phyloP scores from a whole-genome alignment of 2,329 filamentous ascomycete species.

The Leptoxyphium fumago region DNA sequence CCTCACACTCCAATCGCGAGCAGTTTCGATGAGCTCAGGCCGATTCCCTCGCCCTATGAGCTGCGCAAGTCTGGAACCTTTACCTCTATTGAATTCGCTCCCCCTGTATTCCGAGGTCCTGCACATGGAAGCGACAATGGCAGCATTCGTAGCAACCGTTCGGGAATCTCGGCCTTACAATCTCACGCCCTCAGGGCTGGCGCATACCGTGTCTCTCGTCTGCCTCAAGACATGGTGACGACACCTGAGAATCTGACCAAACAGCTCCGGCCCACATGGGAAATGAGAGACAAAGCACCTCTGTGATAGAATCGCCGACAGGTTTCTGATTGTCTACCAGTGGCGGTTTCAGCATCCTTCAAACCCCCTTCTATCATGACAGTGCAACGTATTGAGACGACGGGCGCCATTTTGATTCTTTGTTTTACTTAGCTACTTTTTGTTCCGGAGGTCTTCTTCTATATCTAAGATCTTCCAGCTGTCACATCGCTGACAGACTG shows the following conservation, averaged over 20 bases:
- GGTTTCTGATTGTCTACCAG: no score
- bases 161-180: conserved; percentile 59
- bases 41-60: conserved; percentile 74
- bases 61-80: conserved; percentile 67
- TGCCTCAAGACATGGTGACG: conserved; percentile 70
- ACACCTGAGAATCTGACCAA: conserved; percentile 51
- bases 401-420: neutral
- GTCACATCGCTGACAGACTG: no score
- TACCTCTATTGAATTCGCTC: conserved; percentile 66
- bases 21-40: conserved; percentile 72
- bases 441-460: no score
- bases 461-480: no score
- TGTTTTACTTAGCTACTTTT: no score
- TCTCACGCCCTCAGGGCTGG: conserved; percentile 61
- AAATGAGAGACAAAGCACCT: conserved; percentile 23
- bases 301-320: neutral
- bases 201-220: conserved; percentile 71
- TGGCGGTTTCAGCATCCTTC: no score
- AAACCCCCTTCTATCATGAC: neutral
- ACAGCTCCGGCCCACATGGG: conserved; percentile 43
- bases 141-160: conserved; percentile 52
- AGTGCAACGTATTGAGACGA: neutral
- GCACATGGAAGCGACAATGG: conserved; percentile 30
- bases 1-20: conserved; percentile 66
- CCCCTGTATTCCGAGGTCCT: conserved; percentile 51